Conservation (phyloP, 1,139 yeast species). For the Zygosaccharomyces sapae region DNA sequence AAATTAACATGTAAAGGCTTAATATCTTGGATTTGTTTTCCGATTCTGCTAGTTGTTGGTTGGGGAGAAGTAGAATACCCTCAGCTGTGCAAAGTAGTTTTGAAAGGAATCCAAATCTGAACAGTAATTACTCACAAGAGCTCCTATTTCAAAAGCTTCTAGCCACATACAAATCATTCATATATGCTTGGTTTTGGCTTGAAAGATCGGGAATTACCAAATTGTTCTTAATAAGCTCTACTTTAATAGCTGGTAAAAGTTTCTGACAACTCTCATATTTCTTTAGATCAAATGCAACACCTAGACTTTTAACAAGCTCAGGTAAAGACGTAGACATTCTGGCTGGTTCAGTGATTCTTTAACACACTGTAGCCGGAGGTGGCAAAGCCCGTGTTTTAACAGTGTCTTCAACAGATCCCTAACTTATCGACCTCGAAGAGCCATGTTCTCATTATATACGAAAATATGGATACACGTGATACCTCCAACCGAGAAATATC, state of each 20-base stretch:
- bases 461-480: not conserved
- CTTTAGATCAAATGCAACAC: slow-evolving; percentile 55
- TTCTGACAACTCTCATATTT: slow-evolving; percentile 59
- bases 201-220: slow-evolving; percentile 63
- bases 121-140: slow-evolving; percentile 67
- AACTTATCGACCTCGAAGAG: not conserved
- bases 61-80: slow-evolving; percentile 60
- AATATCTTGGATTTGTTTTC: slow-evolving; percentile 71
- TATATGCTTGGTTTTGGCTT: slow-evolving; percentile 41
- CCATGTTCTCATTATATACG: slow-evolving; percentile 9
- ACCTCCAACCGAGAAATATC: not conserved
- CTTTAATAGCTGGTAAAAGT: slow-evolving; percentile 66
- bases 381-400: slow-evolving; percentile 14
- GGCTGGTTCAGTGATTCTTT: slow-evolving; percentile 19
- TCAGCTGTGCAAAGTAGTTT: slow-evolving; percentile 68
- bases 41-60: slow-evolving; percentile 48
- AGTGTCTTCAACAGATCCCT: not conserved
- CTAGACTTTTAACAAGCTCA: slow-evolving; percentile 62
- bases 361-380: slow-evolving; percentile 8
- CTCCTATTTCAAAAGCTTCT: slow-evolving; percentile 85
- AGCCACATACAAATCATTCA: slow-evolving; percentile 71
- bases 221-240: slow-evolving; percentile 73
- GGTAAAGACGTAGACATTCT: slow-evolving; percentile 31
- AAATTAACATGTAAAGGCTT: slow-evolving; percentile 68
- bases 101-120: slow-evolving; percentile 63